Evolutionary conservation across 2,329 filamentous ascomycete species (phyloP).

Genomic region (Ilyonectria robusta): DNA sequence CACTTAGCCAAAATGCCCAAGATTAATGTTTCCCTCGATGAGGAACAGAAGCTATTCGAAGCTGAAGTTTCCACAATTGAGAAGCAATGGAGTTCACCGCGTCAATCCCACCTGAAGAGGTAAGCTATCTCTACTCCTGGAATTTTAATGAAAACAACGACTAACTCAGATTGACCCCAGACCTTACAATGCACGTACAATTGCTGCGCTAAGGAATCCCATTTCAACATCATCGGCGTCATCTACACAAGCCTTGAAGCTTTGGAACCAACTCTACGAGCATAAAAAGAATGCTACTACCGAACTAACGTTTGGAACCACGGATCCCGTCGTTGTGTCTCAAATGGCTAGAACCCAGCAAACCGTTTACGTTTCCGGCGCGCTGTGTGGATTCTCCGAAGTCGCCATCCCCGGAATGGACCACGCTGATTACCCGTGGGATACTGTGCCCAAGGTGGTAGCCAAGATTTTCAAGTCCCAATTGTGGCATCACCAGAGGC

Average conservation of each 20-base stretch:
- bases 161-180: background rate
- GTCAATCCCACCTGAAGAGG: slow-evolving; percentile 49
- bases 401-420: slow-evolving; percentile 56
- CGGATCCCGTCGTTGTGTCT: slow-evolving; percentile 52
- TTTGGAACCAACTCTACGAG: slow-evolving; percentile 53
- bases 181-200: slow-evolving; percentile 43
- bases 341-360: slow-evolving; percentile 48
- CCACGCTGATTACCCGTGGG: slow-evolving; percentile 59
- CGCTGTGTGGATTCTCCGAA: slow-evolving; percentile 56
- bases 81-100: slow-evolving; percentile 50
- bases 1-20: slow-evolving; percentile 9
- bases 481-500: slow-evolving; percentile 58
- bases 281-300: slow-evolving; percentile 52
- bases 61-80: slow-evolving; percentile 52
- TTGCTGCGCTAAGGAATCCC: slow-evolving; percentile 52
- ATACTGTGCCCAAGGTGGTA: slow-evolving; percentile 58
- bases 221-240: slow-evolving; percentile 49
- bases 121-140: background rate
- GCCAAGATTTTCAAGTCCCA: slow-evolving; percentile 57
- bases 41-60: slow-evolving; percentile 51
- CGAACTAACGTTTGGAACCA: slow-evolving; percentile 57
- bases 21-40: slow-evolving; percentile 26
- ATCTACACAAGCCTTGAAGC: slow-evolving; percentile 52
- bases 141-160: background rate
- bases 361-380: slow-evolving; percentile 58